Evolutionary conservation across 768 basidiomycete species (phyloP).

Genomic region (Gloeopeniophorella convolvens): DNA sequence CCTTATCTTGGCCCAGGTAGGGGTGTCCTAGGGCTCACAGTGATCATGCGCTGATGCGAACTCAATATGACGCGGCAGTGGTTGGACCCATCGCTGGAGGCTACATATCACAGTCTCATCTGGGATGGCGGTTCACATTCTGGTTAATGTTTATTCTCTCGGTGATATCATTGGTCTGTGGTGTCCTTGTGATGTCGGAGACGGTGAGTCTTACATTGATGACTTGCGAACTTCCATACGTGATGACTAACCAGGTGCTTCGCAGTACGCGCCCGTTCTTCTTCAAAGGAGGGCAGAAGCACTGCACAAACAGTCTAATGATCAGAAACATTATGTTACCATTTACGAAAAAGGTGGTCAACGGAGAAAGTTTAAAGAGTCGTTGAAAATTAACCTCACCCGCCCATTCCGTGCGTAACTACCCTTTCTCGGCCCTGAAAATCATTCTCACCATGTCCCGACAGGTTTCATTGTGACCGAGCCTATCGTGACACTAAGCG

Average conservation of each 20-base stretch:
- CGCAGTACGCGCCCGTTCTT: slow-evolving; percentile 53
- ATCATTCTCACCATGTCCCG: no score
- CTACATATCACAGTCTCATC: slow-evolving; percentile 42
- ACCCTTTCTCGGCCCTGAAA: slow-evolving; percentile 8
- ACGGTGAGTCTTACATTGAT: slow-evolving; percentile 35
- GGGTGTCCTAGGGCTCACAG: slow-evolving; percentile 7
- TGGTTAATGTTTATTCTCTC: slow-evolving; percentile 59
- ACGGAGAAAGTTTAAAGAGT: slow-evolving; percentile 35
- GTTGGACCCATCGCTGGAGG: slow-evolving; percentile 65
- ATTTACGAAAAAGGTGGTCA: slow-evolving; percentile 41
- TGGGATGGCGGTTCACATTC: slow-evolving; percentile 60
- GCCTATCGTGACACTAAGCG: slow-evolving; percentile 53
- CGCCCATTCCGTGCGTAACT: slow-evolving; percentile 45
- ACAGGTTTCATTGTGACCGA: slow-evolving; percentile 55
- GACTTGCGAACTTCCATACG: not conserved
- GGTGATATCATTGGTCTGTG: slow-evolving; percentile 36
- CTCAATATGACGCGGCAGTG: no score
- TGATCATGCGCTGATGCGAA: no score
- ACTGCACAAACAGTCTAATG: slow-evolving; percentile 37
- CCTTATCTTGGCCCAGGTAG: slow-evolving; percentile 53
- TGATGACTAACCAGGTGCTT: not conserved
- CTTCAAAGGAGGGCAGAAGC: slow-evolving; percentile 45
- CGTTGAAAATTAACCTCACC: slow-evolving; percentile 44
- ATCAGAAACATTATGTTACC: slow-evolving; percentile 40
- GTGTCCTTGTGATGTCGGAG: slow-evolving; percentile 48